Evolutionary conservation across 106 monocot species (phyloP).

Genomic region (Xerophyta viscosa): DNA sequence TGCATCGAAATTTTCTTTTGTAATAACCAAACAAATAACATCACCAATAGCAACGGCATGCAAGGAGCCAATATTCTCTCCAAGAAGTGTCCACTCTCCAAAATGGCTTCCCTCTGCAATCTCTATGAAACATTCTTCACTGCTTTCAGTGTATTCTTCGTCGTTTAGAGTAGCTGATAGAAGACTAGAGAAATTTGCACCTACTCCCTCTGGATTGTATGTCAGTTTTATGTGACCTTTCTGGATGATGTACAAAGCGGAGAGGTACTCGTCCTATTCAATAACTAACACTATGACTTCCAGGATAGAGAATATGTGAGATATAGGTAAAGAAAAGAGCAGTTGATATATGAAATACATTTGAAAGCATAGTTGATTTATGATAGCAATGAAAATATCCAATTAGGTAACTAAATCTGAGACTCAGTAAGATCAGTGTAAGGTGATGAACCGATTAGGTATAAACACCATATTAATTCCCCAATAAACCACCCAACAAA

Average conservation of each 20-base stretch:
- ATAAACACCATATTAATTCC: too few relatives aligned
- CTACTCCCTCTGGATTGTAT: slow-evolving; percentile 26
- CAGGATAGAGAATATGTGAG: too few relatives aligned
- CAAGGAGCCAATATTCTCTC: slow-evolving; percentile 43
- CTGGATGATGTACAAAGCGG: slow-evolving; percentile 70
- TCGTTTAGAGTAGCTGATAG: slow-evolving; percentile 22
- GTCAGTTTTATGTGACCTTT: slow-evolving; percentile 70
- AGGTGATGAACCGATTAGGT: too few relatives aligned
- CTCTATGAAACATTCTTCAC: slow-evolving; percentile 39
- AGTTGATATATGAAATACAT: too few relatives aligned
- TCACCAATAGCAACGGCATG: slow-evolving; percentile 54
- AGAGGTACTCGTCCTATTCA: slow-evolving; percentile 45
- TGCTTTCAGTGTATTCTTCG: slow-evolving; percentile 27
- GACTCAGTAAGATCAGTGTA: too few relatives aligned
- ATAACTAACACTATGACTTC: too few relatives aligned
- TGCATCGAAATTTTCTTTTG: slow-evolving; percentile 83
- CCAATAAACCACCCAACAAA: too few relatives aligned
- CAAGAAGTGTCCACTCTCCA: slow-evolving; percentile 92
- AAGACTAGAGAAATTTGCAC: slow-evolving; percentile 20
- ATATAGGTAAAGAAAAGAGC: too few relatives aligned
- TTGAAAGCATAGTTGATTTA: too few relatives aligned
- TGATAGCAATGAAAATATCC: too few relatives aligned
- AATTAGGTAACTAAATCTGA: too few relatives aligned
- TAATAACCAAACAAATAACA: slow-evolving; percentile 59
- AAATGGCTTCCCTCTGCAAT: slow-evolving; percentile 76